These are phyloP conservation scores for Neopestalotiopsis clavispora DNA, from an alignment of 2,329 filamentous ascomycete species.

Conservation along the genomic window DNA sequence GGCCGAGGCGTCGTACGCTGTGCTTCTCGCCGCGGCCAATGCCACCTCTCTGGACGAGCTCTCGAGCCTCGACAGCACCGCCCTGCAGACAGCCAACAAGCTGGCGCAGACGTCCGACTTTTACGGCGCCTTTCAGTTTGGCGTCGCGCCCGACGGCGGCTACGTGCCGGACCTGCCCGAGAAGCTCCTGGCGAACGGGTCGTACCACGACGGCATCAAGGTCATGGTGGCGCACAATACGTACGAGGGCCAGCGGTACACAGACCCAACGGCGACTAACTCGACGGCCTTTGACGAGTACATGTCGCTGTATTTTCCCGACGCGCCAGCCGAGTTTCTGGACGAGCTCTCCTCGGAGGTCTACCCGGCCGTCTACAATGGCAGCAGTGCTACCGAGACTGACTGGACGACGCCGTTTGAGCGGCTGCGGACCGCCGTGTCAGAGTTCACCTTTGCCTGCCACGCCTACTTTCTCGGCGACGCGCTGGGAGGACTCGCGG, in stretches of 20 bases:
- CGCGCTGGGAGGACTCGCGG: neutral
- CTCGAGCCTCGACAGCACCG: neutral
- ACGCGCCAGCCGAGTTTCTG: neutral
- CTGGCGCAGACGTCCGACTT: slow-evolving; percentile 11
- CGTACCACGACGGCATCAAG: slow-evolving; percentile 12
- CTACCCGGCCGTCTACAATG: slow-evolving; percentile 11
- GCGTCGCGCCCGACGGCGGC: slow-evolving; percentile 9
- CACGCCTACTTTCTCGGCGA: slow-evolving; percentile 6
- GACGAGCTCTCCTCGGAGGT: neutral
- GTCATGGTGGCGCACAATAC: slow-evolving; percentile 14
- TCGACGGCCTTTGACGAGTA: slow-evolving; percentile 13
- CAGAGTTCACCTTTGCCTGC: slow-evolving; percentile 10
- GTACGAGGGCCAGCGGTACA: slow-evolving; percentile 11
- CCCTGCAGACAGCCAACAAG: slow-evolving; percentile 11
- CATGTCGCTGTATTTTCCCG: slow-evolving; percentile 14
- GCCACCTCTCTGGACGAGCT: neutral
- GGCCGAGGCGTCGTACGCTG: slow-evolving; percentile 3
- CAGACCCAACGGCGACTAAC: slow-evolving; percentile 13
- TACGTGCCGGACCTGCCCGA: slow-evolving; percentile 16
- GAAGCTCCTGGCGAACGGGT: neutral
- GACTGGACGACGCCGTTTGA: slow-evolving; percentile 12
- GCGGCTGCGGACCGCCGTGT: neutral
- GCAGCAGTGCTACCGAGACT: neutral
- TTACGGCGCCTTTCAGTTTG: slow-evolving; percentile 14
- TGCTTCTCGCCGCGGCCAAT: slow-evolving; percentile 9